Conservation (phyloP, 805 yeast species). For the Candida ulmi region DNA sequence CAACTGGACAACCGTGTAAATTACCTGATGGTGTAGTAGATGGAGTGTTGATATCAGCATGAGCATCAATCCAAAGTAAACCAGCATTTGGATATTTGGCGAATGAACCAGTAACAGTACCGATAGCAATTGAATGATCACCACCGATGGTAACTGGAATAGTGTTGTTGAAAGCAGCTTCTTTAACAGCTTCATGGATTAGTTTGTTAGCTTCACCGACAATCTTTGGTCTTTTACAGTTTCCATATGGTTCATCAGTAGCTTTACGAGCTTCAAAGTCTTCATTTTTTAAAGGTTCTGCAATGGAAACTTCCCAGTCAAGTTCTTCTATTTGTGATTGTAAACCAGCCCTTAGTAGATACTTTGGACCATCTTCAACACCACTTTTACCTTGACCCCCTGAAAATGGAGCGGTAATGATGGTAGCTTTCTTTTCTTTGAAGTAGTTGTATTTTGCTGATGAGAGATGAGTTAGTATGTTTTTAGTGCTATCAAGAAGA, state of each 20-base stretch:
- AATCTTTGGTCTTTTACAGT: slow-evolving; percentile 65
- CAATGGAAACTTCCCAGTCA: slow-evolving; percentile 63
- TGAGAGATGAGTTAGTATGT: background rate
- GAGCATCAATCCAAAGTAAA: slow-evolving; percentile 95
- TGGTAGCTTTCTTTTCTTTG: slow-evolving; percentile 50
- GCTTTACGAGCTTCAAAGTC: slow-evolving; percentile 38
- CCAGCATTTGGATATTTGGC: slow-evolving; percentile 81
- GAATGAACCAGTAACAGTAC: slow-evolving; percentile 82
- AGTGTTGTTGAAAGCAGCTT: slow-evolving; percentile 40
- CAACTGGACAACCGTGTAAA: slow-evolving; percentile 94
- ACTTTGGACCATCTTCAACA: slow-evolving; percentile 91
- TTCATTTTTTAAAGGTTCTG: slow-evolving; percentile 47
- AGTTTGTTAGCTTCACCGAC: slow-evolving; percentile 69
- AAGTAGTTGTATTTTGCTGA: slow-evolving; percentile 44
- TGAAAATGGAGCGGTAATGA: slow-evolving; percentile 86
- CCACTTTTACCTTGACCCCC: slow-evolving; percentile 96
- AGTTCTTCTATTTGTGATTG: slow-evolving; percentile 53
- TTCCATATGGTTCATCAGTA: slow-evolving; percentile 34
- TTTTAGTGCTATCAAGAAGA: background rate
- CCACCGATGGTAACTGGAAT: slow-evolving; percentile 91
- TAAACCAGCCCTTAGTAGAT: slow-evolving; percentile 68
- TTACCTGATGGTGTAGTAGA: slow-evolving; percentile 80
- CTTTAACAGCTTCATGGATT: slow-evolving; percentile 55
- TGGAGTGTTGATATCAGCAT: slow-evolving; percentile 94
- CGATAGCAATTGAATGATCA: slow-evolving; percentile 94